Base-by-base conservation (phyloP, 169 alveolate species). In the Eimeria maxima region DNA sequence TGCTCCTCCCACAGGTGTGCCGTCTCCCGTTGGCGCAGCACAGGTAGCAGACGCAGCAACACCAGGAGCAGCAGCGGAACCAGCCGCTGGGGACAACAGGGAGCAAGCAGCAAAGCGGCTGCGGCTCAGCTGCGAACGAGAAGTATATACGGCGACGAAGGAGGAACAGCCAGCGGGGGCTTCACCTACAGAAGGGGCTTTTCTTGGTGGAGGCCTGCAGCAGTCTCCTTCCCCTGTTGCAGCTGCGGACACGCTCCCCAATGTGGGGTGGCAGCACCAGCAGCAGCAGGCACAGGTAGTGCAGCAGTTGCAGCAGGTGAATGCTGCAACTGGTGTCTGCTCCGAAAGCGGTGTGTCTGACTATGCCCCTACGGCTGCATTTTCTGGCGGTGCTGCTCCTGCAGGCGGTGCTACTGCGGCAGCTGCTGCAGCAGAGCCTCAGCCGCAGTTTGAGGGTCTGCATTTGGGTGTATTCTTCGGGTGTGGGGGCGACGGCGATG, bases 381-480 rank as follows among this genome's bases (percentile, higher is more conserved):
- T 5, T 38, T 73, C 83, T 38, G 83, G n/a, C n/a, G n/a, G n/a
- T n/a, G n/a, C n/a, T n/a, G n/a, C n/a, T n/a, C n/a, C 24, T 14
- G 55, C 47, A n/a, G 83, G 29, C 50, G 55, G 29, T 38, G 83
- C 83, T 18, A 55, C 47, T 13, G 47, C 24, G 0, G 83, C 83
- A 14, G 0, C 24, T n/a, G 80, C 80, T 38, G 0, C 80, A 69
- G 44, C 45, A 69, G 57, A 11, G 47, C 83, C 50, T 29, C 53
- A 73, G 47, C 83, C 7, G 27, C 5, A n/a, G 10, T 73, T 73
- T 73, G 91, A 76, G 22, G 91, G 91, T 45, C 29, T 53, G 29
- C 53, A 47, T 22, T 8, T 83, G 71, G 74, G 74, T 29, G 44
- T 53, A 33, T 83, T 83, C 55, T 83, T 83, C 27, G 73, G 90